Evolutionary conservation across 352 stramenopile species (phyloP), one percentile per base, ranked within the genome.

Genomic region (Phytophthora aleatoria): DNA sequence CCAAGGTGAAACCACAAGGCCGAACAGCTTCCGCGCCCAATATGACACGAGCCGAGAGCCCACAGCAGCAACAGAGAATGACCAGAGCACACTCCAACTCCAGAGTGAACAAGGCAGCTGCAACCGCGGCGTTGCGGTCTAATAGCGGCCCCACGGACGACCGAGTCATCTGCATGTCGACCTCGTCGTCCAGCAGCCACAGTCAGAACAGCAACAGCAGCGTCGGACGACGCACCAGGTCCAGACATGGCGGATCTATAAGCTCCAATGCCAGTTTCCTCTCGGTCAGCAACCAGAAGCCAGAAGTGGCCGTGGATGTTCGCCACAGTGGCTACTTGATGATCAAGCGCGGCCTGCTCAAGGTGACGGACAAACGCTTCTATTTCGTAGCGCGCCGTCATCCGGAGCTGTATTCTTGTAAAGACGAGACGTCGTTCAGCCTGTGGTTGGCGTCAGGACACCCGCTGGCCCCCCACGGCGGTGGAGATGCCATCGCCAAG

Each of bases 351-450:
- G 77, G 73, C 0, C 57, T 90, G 56, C 77, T 92, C 52, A 88
- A 90, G 48, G 69, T 74, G 31, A 61, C 77, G 44, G 81, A 90
- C 58, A 87, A 87, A 60, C 74, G 79, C 54, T 92, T 76, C 56
- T 92, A 88, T 57, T 92, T 92, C 49, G 50, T 91, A 5, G 63
- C 63, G 36, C 57, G 57, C 2, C 33, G 53, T 13, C 69, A 36
- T 27, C 41, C 81, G 1, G 77, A 89, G 28, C 57, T 92, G 10
- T 92, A 77, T 61, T 70, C 61, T 24, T 90, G 79, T 68, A 84
- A 82, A 64, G 80, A 91, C 56, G 78, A 92, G 63, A 77, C 69
- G 47, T 74, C 70, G 20, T 92, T 92, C 62, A 77, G 69, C 28
- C 59, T 85, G 28, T 92, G 84, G 84, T 53, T 79, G 56, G 65